Evolutionary conservation across 1,284 basidiomycete genomes (phyloP).

Genomic region (Phellopilus nigrolimitatus): DNA sequence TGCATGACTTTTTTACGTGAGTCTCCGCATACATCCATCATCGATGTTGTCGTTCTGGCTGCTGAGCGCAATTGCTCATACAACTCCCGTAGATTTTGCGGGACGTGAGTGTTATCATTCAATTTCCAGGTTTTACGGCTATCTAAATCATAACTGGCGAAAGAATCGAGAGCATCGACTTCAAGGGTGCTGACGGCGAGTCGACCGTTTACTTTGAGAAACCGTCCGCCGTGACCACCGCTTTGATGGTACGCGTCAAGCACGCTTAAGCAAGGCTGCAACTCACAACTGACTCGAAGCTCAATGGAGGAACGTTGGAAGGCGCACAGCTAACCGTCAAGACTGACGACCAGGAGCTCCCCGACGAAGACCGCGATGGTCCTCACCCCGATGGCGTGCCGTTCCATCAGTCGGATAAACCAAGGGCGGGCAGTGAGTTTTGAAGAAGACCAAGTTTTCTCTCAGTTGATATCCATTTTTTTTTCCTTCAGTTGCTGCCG

Average conservation of each 20-base stretch:
- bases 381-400: conserved; percentile 31
- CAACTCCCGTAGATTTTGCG: conserved; percentile 58
- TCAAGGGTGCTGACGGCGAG: conserved; percentile 33
- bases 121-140: not conserved
- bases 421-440: conserved; percentile 71
- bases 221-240: conserved; percentile 72
- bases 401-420: conserved; percentile 77
- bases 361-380: conserved; percentile 43
- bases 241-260: conserved; percentile 55
- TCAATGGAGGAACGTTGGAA: conserved; percentile 70
- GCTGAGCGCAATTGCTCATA: not conserved
- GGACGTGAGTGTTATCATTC: conserved; percentile 48
- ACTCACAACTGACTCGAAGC: conserved; percentile 33
- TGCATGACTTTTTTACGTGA: conserved; percentile 77
- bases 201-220: conserved; percentile 74
- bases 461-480: conserved; percentile 11
- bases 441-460: not conserved
- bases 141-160: not conserved
- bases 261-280: not conserved
- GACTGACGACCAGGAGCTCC: conserved; percentile 56
- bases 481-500: conserved; percentile 64
- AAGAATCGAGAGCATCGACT: conserved; percentile 62
- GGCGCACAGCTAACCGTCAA: conserved; percentile 56
- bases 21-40: conserved; percentile 25
- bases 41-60: conserved; percentile 13